Percentiles rank a stretch among this genome's conserved stretches.
Evolutionary conservation across 2,329 filamentous ascomycete species (phyloP).

Genomic region (Colletotrichum spaethianum): DNA sequence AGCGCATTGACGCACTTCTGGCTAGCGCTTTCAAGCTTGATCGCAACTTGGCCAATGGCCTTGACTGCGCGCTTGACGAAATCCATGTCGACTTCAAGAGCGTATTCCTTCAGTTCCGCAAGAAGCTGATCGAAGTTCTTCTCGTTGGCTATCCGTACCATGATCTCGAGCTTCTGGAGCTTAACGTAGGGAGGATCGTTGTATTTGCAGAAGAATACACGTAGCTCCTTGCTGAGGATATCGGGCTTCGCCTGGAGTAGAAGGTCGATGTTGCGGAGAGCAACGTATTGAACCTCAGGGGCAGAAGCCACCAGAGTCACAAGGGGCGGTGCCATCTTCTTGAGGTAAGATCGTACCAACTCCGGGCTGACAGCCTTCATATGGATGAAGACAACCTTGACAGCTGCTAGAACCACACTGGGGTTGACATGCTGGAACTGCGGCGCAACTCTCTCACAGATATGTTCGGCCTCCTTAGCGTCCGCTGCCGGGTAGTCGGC

Average conservation of each 20-base stretch:
- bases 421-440: constrained; percentile 99
- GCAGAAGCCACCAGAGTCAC: constrained; percentile 96
- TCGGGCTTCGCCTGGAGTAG: constrained; percentile 96
- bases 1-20: constrained; percentile 97
- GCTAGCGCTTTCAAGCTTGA: constrained; percentile 96
- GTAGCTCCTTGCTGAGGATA: constrained; percentile 95
- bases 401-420: constrained; percentile 95
- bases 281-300: constrained; percentile 98
- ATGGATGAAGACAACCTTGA: constrained; percentile 97
- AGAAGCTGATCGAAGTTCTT: constrained; percentile 95
- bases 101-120: constrained; percentile 96
- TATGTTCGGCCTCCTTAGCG: constrained; percentile 96
- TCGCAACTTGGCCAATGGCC: constrained; percentile 97
- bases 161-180: constrained; percentile 97
- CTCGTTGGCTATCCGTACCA: constrained; percentile 99
- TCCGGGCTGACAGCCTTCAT: constrained; percentile 89
- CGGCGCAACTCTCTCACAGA: constrained; percentile 94
- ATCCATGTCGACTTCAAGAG: constrained; percentile 98
- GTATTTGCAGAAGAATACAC: constrained; percentile 99
- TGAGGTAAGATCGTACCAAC: constrained; percentile 86
- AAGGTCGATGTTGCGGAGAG: constrained; percentile 94
- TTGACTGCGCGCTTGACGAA: constrained; percentile 95
- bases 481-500: constrained; percentile 91
- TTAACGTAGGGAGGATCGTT: constrained; percentile 99
- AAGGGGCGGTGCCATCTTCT: constrained; percentile 97